Base-by-base conservation (phyloP, 1,284 basidiomycete genomes). In the Takashimella koratensis region DNA sequence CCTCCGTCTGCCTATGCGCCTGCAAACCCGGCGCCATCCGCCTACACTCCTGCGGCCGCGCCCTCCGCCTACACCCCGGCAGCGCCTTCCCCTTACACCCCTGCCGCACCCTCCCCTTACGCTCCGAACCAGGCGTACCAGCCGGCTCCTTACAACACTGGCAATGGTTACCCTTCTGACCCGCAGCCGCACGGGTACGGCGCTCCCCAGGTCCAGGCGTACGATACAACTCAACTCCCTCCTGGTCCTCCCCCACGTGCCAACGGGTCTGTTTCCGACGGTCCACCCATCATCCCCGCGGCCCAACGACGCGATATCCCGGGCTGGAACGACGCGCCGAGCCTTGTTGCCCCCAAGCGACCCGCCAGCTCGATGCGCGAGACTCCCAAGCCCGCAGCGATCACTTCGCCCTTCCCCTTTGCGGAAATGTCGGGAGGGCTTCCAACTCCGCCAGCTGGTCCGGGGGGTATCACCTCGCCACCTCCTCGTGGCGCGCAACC, bases 351-450 rank as follows among this genome's bases (percentile, higher is more conserved):
- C 12, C 77, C 80, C 47, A 84, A 84, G 49, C 66, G 75, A n/a
- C 81, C 81, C 2, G 80, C 84, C 2, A 79, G 79, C 39, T 77
- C 82, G 1, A 67, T 80, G 6, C 79, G 72, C 49, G 61, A 76
- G 22, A 65, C 64, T 1, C 52, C 60, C 8, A 87, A 87, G 64
- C 83, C 82, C 1, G 78, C 79, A 3, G 82, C 89, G 1, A 95
- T 97, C 72, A 86, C 86, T 13, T 84, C 89, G 23, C 93, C 93
- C 1, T 96, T 97, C 84, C 89, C 91, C 6, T 90, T 89, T 62
- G 10, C 21, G 10, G 42, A n/a, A 19, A 19, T 11, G 11, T 43
- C 21, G 30, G 8, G 8, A 10, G 21, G 42, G 6, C 59, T 70
- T 1, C 71, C 77, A 11, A 64, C 73, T 16, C 76, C 77, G 24